Base-by-base conservation (phyloP, 1,139 yeast genomes). In the Saccharomyces hybrid region DNA sequence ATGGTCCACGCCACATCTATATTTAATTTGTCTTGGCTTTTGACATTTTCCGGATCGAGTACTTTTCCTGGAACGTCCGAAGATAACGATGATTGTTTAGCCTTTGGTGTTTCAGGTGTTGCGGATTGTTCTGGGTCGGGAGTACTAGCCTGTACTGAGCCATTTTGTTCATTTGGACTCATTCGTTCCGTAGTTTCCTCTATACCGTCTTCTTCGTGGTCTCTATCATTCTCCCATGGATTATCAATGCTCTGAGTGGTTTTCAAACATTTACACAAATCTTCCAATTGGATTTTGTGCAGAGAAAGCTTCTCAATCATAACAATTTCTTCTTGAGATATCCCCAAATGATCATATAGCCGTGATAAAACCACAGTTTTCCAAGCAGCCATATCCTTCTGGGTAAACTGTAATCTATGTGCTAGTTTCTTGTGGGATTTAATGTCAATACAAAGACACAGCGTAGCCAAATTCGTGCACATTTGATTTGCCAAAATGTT, bases 1-100 rank as follows among this genome's bases (percentile, higher is more conserved):
- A 93, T 79, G 0, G 97, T 91, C 99, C 99, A 93, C 42, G 93
- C 81, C 46, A 93, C 79, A 66, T 91, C 97, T 55, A 90, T 80
- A 32, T 84, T 83, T 5, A 84, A 62, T 1, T 70, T 71, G 14
- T 72, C 67, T 47, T 73, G 66, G 25, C 70, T 61, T 32, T 69
- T 66, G 3, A 75, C 63, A 11, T 72, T 72, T n/a, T 75, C 75
- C 3, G 78, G 75, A 32, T 68, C 60, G 1, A 70, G 48, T 4
- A 69, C 60, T 26, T 61, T 58, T n/a, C 53, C 56, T n/a, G 66
- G 64, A 1, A 53, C 58, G 16, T 28, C 46, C 8, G 14, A 34
- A 8, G 44, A 31, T 7, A 28, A 20, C 20, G 49, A 16, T 13
- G 53, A 31, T 3, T 47, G 52, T n/a, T 38, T 28, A 13, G 34